Percentiles rank a stretch among this genome's conserved stretches.
Conservation (phyloP, 495 filamentous ascomycete species). For the Penicillium bialowiezense region DNA sequence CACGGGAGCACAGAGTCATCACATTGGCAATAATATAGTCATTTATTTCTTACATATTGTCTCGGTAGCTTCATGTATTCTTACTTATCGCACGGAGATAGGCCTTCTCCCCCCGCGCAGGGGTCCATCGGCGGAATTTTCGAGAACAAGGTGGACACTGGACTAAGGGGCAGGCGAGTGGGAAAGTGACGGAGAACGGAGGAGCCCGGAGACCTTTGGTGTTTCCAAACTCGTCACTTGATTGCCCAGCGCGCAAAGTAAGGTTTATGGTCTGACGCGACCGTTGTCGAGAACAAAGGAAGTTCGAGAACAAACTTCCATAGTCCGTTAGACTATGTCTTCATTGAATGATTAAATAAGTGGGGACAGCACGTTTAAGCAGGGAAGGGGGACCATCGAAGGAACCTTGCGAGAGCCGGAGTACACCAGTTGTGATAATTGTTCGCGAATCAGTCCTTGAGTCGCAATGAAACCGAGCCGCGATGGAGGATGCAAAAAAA, state of each 20-base stretch:
- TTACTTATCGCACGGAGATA: conserved; percentile 2
- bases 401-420: background rate
- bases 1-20: background rate
- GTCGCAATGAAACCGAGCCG: conserved; percentile 4
- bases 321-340: conserved; percentile 3
- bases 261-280: conserved; percentile 19
- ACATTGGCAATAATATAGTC: conserved; percentile 2
- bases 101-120: conserved; percentile 12
- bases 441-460: background rate
- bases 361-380: background rate
- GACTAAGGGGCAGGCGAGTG: background rate
- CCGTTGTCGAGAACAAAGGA: conserved; percentile 11
- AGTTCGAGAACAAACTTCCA: conserved; percentile 1
- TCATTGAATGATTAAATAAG: background rate
- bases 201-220: conserved; percentile 7
- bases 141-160: conserved; percentile 25
- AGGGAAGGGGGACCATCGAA: background rate
- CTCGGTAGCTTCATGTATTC: background rate
- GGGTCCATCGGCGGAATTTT: conserved; percentile 24
- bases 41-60: background rate
- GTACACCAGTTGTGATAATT: background rate
- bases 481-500: conserved; percentile 6
- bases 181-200: conserved; percentile 7
- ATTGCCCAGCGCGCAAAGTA: background rate
- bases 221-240: background rate